phyloP scores from a whole-genome alignment of 345 rosid species.

The Eucalyptus regnans region DNA sequence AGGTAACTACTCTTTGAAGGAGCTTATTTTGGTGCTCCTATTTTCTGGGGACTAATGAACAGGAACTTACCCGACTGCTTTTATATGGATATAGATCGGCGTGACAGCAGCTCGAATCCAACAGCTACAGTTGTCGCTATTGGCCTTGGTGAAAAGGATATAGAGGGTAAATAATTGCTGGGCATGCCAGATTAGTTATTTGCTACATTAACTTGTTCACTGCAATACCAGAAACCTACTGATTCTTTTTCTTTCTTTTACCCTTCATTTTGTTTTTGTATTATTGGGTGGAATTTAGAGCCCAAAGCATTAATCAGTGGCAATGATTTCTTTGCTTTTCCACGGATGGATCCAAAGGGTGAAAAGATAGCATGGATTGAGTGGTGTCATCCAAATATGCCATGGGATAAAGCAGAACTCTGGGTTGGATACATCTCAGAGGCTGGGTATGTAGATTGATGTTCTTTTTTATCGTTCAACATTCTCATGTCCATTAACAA shows the following conservation, averaged over 20 bases:
- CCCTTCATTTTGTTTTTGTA: neutral
- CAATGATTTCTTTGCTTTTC: slow-evolving; percentile 92
- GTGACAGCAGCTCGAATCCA: slow-evolving; percentile 40
- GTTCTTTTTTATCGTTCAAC: neutral
- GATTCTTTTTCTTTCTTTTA: neutral
- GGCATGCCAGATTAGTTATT: neutral
- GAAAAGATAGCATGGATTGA: slow-evolving; percentile 86
- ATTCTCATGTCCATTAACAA: neutral
- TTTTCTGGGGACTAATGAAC: neutral
- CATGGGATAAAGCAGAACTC: slow-evolving; percentile 90
- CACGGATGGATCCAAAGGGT: slow-evolving; percentile 66
- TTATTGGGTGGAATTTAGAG: slow-evolving; percentile 24
- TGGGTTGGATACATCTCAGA: slow-evolving; percentile 91
- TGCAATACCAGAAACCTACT: neutral
- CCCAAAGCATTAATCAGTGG: slow-evolving; percentile 63
- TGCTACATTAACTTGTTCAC: neutral
- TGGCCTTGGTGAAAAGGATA: slow-evolving; percentile 20
- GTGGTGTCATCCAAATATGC: slow-evolving; percentile 93
- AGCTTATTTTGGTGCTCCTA: neutral
- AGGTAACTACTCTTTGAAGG: slow-evolving; percentile 25
- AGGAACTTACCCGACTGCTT: neutral
- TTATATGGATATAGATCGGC: slow-evolving; percentile 42
- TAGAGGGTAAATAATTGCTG: slow-evolving; percentile 31
- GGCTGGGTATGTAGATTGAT: slow-evolving; percentile 40
- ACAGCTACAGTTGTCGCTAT: slow-evolving; percentile 48